Evolutionary conservation across 2,329 filamentous ascomycete species (phyloP).

Genomic region (Fusarium lyarnte): DNA sequence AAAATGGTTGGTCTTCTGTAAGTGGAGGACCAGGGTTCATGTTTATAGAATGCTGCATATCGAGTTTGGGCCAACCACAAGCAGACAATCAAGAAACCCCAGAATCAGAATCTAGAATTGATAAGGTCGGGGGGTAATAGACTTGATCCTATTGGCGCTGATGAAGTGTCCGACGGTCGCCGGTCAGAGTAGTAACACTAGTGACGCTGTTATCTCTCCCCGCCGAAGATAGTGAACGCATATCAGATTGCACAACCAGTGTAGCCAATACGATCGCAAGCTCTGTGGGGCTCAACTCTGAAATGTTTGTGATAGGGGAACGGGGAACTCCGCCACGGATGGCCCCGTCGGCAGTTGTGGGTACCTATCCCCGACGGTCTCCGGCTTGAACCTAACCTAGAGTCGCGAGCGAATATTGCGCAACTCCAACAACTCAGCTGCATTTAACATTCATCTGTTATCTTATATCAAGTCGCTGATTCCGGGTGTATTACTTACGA

Average conservation of each 20-base stretch:
- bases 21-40: not conserved
- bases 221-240: not conserved
- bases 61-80: not conserved
- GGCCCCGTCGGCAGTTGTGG: not conserved
- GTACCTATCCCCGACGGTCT: not conserved
- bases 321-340: not conserved
- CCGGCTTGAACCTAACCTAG: not conserved
- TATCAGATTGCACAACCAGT: not conserved
- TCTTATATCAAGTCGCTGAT: not conserved
- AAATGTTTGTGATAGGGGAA: not conserved
- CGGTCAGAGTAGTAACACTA: not conserved
- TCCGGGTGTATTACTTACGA: fast-evolving
- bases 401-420: not conserved
- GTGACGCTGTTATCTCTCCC: not conserved
- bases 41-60: not conserved
- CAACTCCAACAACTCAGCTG: not conserved
- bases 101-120: not conserved
- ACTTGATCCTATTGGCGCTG: not conserved
- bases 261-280: not conserved
- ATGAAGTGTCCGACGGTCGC: not conserved
- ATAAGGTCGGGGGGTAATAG: not conserved
- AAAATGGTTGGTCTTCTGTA: not conserved
- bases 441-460: fast-evolving
- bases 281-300: not conserved
- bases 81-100: not conserved